Conservation (phyloP, 106 monocot genomes). For the Agapanthus africanus region DNA sequence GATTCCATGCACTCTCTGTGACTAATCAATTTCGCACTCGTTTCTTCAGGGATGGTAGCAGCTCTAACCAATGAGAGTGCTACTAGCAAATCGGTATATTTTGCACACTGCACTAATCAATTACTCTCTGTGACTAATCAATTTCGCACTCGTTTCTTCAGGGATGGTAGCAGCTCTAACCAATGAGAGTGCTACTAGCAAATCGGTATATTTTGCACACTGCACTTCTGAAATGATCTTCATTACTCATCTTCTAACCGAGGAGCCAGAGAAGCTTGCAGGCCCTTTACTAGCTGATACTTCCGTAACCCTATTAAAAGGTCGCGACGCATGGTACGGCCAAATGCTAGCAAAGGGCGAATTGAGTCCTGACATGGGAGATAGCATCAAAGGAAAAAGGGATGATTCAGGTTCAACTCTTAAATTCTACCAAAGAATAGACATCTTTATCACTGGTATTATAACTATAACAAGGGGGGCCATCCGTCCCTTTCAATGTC, state of each 20-base stretch:
- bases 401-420: slow-evolving; percentile 63
- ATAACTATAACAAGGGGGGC: too few relatives aligned
- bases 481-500: too few relatives aligned
- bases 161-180: slow-evolving; percentile 95
- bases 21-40: too few relatives aligned
- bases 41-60: slow-evolving; percentile 80
- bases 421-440: background rate
- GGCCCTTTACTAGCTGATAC: slow-evolving; percentile 94
- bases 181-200: slow-evolving; percentile 97
- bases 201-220: slow-evolving; percentile 92
- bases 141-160: too few relatives aligned
- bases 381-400: slow-evolving; percentile 98
- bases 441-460: too few relatives aligned
- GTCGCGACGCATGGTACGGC: slow-evolving; percentile 98
- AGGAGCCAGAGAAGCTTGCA: slow-evolving; percentile 90
- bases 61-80: slow-evolving; percentile 97
- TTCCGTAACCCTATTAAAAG: slow-evolving; percentile 88
- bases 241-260: slow-evolving; percentile 86
- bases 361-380: slow-evolving; percentile 84
- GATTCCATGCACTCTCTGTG: too few relatives aligned
- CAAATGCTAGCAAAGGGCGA: slow-evolving; percentile 92
- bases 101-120: slow-evolving; percentile 90
- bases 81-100: slow-evolving; percentile 94
- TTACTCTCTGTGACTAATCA: too few relatives aligned
- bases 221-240: slow-evolving; percentile 99